These are phyloP conservation scores for Harringtonia lauricola DNA, from an alignment of 2,329 filamentous ascomycete species.

Conservation along the genomic window DNA sequence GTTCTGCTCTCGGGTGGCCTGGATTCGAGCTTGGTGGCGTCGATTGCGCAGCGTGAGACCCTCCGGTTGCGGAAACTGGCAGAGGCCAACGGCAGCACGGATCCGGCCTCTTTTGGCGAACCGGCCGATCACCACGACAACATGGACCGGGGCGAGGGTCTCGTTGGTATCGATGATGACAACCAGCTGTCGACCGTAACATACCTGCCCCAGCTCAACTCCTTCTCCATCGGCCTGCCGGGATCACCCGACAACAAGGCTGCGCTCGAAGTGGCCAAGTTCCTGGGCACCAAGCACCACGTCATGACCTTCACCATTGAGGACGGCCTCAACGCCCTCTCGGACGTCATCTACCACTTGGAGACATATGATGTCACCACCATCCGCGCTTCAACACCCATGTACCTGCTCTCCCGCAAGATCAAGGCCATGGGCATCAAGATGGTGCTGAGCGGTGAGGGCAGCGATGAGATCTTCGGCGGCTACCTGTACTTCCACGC, in stretches of 20 bases:
- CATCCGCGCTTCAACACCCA: slow-evolving; percentile 94
- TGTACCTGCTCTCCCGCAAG: slow-evolving; percentile 96
- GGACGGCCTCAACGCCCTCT: slow-evolving; percentile 91
- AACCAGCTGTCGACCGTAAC: slow-evolving; percentile 83
- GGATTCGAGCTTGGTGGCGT: slow-evolving; percentile 88
- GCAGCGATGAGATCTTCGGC: slow-evolving; percentile 95
- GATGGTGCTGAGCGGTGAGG: slow-evolving; percentile 97
- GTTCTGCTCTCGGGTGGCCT: slow-evolving; percentile 90
- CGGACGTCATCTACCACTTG: slow-evolving; percentile 95
- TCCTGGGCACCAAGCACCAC: slow-evolving; percentile 95
- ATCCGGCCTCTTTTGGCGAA: slow-evolving; percentile 32
- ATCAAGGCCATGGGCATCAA: slow-evolving; percentile 99
- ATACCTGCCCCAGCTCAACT: slow-evolving; percentile 90
- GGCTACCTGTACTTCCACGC: slow-evolving; percentile 98
- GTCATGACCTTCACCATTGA: slow-evolving; percentile 97
- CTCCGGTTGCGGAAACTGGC: slow-evolving; percentile 60
- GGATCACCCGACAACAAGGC: slow-evolving; percentile 87
- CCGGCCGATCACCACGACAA: slow-evolving; percentile 30
- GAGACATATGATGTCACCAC: slow-evolving; percentile 98
- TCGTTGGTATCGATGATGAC: slow-evolving; percentile 91
- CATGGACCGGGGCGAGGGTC: slow-evolving; percentile 52
- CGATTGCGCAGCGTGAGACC: slow-evolving; percentile 92
- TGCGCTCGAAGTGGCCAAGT: slow-evolving; percentile 86
- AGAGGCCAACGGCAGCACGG: slow-evolving; percentile 32
- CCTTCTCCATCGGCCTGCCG: slow-evolving; percentile 94